Evolutionary conservation across 1,284 basidiomycete genomes (phyloP), one percentile per base, ranked within the genome.

Genomic region (Irpex sp.): DNA sequence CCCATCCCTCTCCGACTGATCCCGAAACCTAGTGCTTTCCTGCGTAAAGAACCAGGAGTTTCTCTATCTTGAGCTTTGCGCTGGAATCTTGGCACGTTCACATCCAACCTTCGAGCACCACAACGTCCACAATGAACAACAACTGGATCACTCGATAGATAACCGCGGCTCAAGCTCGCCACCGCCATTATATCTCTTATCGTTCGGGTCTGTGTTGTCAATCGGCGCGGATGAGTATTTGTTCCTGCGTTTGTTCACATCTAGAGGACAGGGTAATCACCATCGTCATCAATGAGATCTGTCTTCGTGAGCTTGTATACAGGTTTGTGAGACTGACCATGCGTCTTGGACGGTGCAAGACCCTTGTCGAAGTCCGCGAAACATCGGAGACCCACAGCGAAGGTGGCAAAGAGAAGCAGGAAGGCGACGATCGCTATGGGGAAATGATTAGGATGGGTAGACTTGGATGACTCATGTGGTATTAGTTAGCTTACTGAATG

Each of bases 351-450:
- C 26, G 79, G 75, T 56, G 80, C 77, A 31, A 93, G 76, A 31
- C 92, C 91, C 72, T 85, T 86, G 75, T 90, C 87, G 69, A 93
- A 93, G 76, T 93, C 91, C 56, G 81, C 73, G 76, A 92, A 90
- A 71, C 92, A 93, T 58, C 88, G 85, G 13, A 93, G 72, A 37
- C 92, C 92, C 33, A 93, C 82, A 8, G 77, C 82, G 69, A 93
- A 92, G 9, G 90, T 90, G 9, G 79, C 75, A 65, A 92, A 83
- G 21, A 93, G 73, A 55, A 93, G 78, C 17, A 93, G 61, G 75
- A 93, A 91, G 1, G 91, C 85, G 61, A 88, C 81, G 65, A 92
- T 83, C 17, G 89, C 90, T 93, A 66, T 58, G 33, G 17, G 55
- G 55, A 61, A 43, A 43, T 11, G 8, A 15, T 43, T 11, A 43